Evolutionary conservation across 2,329 filamentous ascomycete genomes (phyloP), one percentile per base, ranked within the genome.

Genomic region (Ploettnerulaceae sp.): DNA sequence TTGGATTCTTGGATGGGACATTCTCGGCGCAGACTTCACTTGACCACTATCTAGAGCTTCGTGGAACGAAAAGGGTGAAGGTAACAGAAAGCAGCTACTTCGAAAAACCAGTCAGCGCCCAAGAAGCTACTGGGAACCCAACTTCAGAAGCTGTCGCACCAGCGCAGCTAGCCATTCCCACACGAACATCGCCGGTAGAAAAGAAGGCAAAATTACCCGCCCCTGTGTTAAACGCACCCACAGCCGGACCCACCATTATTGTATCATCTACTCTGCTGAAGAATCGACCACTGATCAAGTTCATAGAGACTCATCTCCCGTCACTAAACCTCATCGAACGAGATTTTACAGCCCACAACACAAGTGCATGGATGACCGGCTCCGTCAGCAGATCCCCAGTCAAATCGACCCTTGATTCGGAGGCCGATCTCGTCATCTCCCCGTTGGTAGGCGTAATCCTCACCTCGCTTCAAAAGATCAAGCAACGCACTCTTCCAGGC

Each of bases 401-500:
- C 2, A 49, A 57, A 3, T 72, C 69, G 0, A 53, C 66, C 0
- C 63, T 75, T 1, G 66, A 67, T 1, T 66, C 70, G 5, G 84
- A 89, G 62, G 83, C 86, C 2, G 89, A 95, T 57, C 65, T 95
- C 3, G 76, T 84, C 1, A 57, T 90, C 4, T 86, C 86, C 0
- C 80, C 86, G 0, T 72, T 70, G 0, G 79, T 76, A 0, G 89
- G 86, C 0, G 67, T 95, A 2, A 64, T 95, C 1, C 60, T 86
- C 15, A 86, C 86, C 1, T 86, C 78, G 0, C 68, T 90, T 4
- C 78, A 90, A 51, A 80, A 83, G 54, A 72, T 85, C 20, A 84
- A 82, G 33, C 90, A 95, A 58, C 77, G 74, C 37, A 71, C 83
- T 2, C 70, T 89, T 0, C 86, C 87, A 0, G 81, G 82, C 0